Base-by-base conservation (phyloP, 805 yeast species). In the Metschnikowia amazonensis region DNA sequence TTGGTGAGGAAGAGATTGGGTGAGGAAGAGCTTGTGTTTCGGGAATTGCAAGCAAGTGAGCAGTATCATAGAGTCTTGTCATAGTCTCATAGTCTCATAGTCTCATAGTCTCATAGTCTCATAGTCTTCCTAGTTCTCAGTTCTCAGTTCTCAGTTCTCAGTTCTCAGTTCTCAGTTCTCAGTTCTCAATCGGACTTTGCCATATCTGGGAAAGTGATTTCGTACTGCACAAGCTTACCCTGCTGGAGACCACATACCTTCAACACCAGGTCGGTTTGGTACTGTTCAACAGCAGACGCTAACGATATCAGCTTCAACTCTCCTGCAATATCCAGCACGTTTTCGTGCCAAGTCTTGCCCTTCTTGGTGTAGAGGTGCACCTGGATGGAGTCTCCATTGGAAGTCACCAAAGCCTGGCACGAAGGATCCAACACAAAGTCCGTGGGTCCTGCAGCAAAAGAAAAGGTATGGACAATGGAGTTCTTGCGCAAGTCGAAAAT, bases 401-500 rank as follows among this genome's bases (percentile, higher is more conserved):
- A 42, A 5, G 66, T 57, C 5, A 63, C 48, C 25, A 71, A 43
- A 28, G 68, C 49, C 27, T 62, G 60, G 34, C 74, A 64, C 3
- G 75, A 67, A 2, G 67, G 64, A 43, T 71, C 76, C 8, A 70
- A 53, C 2, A 53, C 55, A 47, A 67, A 63, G 25, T 51, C 57
- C 1, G 56, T 53, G 27, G 39, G 24, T 14, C 23, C 49, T 2
- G 44, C 32, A 7, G 39, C 36, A 30, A 39, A 30, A 6, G 17
- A 25, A 36, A 55, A 54, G 13, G 65, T 46, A 43, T 67, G 64
- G 14, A 56, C 54, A 16, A 53, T 33, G 2, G 45, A 34, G 33
- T 59, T 57, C 49, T 77, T 77, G 49, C 84, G 65, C 52, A 80
- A 62, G 57, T 80, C 82, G 64, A 79, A 65, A 2, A 80, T 58